phyloP scores from a whole-genome alignment of 2,329 filamentous ascomycete genomes.

The Colletotrichum camelliae region DNA sequence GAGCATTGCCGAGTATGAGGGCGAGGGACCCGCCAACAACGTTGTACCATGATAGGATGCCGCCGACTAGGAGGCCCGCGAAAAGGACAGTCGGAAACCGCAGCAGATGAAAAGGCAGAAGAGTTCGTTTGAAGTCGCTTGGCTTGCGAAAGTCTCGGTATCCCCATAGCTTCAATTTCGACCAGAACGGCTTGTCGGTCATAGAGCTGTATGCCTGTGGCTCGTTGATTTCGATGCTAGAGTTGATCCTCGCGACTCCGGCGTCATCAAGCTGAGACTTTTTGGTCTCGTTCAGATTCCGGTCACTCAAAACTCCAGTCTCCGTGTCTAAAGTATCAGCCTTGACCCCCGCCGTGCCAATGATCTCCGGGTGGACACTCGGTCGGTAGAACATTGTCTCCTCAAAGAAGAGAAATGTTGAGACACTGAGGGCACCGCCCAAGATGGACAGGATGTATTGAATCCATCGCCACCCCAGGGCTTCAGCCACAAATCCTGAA shows the following conservation, averaged over 20 bases:
- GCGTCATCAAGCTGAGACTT: neutral
- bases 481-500: conserved; percentile 26
- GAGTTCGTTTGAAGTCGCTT: neutral
- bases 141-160: neutral
- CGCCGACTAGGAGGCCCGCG: conserved; percentile 25
- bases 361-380: neutral
- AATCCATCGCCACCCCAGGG: conserved; percentile 29
- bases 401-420: conserved; percentile 28
- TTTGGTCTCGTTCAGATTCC: neutral
- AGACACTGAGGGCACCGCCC: conserved; percentile 9
- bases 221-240: neutral
- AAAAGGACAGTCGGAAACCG: conserved; percentile 27
- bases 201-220: neutral
- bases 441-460: conserved; percentile 26
- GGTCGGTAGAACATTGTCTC: conserved; percentile 28
- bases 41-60: conserved; percentile 29
- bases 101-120: neutral
- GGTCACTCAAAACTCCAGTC: neutral
- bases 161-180: neutral
- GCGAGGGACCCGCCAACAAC: conserved; percentile 26
- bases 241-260: neutral
- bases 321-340: neutral
- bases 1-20: conserved; percentile 25
- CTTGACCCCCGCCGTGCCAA: neutral
- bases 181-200: neutral